Base-by-base conservation (phyloP, 306 rosid genomes). In the Arachis stenosperma region DNA sequence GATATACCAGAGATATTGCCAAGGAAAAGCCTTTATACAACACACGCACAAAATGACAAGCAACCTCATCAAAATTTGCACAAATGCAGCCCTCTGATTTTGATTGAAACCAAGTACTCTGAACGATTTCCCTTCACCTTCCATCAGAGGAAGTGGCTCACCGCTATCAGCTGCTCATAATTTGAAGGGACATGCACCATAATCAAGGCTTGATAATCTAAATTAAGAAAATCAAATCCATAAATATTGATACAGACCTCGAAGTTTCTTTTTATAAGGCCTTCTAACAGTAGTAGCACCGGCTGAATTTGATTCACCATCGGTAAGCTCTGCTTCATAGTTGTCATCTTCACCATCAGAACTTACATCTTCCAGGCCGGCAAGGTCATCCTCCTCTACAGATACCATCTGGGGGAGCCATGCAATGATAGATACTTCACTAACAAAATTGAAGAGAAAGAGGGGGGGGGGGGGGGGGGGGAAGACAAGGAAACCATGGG, bases 341-440 rank as follows among this genome's bases (percentile, higher is more conserved):
- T 91, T 94, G 75, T 91, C 99, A 74, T 94, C 99, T 87, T 94
- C 99, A 0, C 86, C 92, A 46, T 94, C 99, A 75, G 99, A 89
- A 82, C 99, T 91, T 42, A 91, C 92, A 87, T 91, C 97, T 78
- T 91, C 93, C 75, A 94, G 82, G 78, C 99, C 99, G 81, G 99
- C 99, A 63, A 94, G 99, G 79, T 94, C 99, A 70, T 94, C 99
- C 33, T 94, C 99, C 81, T 94, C 99, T 81, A 94, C 97, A 29
- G 99, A 90, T 59, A 87, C 96, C 96, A 91, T 94, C 99, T 94
- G 27, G 84, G 69, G 30, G 53, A 81, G 13, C 66, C 59, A 66
- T 27, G 52, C 40, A 70, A 74, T 13, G 36, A 71, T 41, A 77
- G 63, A 77, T 36, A 63, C 14, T 63, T 39, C 41, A 57, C 47